These are phyloP conservation scores for Picea sitchensis DNA, from an alignment of 75 land plant genomes.

Conservation along the genomic window DNA sequence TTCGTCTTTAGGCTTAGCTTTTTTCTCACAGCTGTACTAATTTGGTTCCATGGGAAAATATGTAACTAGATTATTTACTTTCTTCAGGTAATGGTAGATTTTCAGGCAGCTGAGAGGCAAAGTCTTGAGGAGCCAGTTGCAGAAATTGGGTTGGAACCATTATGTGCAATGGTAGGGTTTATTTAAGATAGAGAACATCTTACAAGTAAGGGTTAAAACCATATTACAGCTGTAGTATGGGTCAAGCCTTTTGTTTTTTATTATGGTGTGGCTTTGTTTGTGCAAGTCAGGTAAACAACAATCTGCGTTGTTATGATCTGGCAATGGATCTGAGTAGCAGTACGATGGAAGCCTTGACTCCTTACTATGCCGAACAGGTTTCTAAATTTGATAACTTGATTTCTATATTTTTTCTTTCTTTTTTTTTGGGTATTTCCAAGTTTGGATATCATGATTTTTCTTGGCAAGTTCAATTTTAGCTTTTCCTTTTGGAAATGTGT, in stretches of 20 bases:
- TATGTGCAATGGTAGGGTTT: constrained; percentile 86
- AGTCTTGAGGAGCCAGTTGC: constrained; percentile 91
- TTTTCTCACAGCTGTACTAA: not conserved
- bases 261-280: not conserved
- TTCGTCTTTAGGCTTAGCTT: not conserved
- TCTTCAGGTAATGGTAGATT: constrained; percentile 90
- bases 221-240: not conserved
- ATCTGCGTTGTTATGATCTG: constrained; percentile 88
- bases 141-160: constrained; percentile 83
- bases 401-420: too few relatives aligned
- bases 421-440: not conserved
- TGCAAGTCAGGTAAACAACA: constrained; percentile 80
- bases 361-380: constrained; percentile 94
- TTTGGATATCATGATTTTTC: not conserved
- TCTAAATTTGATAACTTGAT: not conserved
- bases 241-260: not conserved
- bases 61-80: not conserved
- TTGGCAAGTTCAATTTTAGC: not conserved
- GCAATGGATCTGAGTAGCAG: constrained; percentile 83
- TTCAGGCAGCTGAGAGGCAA: constrained; percentile 86
- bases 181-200: not conserved
- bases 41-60: not conserved
- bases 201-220: not conserved
- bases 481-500: not conserved
- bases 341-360: constrained; percentile 86